These are phyloP conservation scores for Lepraria neglecta DNA, from an alignment of 495 filamentous ascomycete species.

Conservation along the genomic window DNA sequence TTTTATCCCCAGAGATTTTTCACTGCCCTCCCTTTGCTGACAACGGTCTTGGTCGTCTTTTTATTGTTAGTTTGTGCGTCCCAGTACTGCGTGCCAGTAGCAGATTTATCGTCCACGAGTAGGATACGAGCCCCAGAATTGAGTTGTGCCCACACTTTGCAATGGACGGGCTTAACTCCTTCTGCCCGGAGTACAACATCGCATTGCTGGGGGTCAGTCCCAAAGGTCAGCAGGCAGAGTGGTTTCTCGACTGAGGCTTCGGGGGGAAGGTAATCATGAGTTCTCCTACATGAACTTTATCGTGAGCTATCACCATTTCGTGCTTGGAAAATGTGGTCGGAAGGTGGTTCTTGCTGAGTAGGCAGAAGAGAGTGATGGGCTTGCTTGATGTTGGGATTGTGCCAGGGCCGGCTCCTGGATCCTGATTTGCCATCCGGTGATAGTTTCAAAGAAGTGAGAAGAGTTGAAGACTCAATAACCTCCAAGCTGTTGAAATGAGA, in stretches of 20 bases:
- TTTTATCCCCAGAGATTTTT: neutral
- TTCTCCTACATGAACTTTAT: neutral
- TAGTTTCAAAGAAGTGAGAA: too few relatives aligned
- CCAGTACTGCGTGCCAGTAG: neutral
- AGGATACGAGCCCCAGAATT: neutral
- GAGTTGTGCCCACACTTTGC: conserved; percentile 3
- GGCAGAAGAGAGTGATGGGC: too few relatives aligned
- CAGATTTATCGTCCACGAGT: conserved; percentile 3
- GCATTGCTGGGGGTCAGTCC: neutral
- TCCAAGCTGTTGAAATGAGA: too few relatives aligned
- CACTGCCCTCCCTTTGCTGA: neutral
- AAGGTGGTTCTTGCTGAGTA: too few relatives aligned
- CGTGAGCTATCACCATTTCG: too few relatives aligned
- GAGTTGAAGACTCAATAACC: too few relatives aligned
- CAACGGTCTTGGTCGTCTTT: neutral
- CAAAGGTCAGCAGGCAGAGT: neutral
- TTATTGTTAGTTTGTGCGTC: neutral
- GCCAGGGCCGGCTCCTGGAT: too few relatives aligned
- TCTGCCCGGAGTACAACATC: neutral
- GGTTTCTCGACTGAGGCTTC: neutral
- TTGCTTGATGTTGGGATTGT: too few relatives aligned
- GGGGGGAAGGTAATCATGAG: neutral
- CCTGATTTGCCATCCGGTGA: too few relatives aligned
- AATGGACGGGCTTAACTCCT: neutral
- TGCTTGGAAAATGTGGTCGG: too few relatives aligned